A percentile compares a stretch with the other conserved stretches of the same genome.
These are phyloP conservation scores for Saccharomyces kudriavzevii DNA, from an alignment of 805 yeast species.

Conservation along the genomic window DNA sequence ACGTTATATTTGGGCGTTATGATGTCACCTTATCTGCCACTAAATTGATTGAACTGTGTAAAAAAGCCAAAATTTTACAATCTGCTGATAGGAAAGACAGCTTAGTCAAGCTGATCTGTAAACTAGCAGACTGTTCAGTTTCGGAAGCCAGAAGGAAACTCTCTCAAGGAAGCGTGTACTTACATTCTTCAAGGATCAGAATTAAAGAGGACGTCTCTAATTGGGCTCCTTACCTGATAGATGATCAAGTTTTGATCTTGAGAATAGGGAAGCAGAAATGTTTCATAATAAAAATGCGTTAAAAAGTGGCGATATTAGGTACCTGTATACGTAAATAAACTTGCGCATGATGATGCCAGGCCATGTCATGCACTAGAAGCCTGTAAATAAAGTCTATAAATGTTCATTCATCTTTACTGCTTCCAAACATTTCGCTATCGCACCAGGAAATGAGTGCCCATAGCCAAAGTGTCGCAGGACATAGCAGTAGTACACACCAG, in stretches of 20 bases:
- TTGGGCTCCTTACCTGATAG: conserved; percentile 46
- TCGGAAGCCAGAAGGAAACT: conserved; percentile 56
- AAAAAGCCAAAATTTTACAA: conserved; percentile 15
- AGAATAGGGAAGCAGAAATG: conserved; percentile 70
- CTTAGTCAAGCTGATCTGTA: conserved; percentile 46
- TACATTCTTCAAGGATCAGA: conserved; percentile 53
- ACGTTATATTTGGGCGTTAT: conserved; percentile 43
- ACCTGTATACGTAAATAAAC: conserved; percentile 6
- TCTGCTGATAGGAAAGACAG: conserved; percentile 22
- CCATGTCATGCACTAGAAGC: background rate
- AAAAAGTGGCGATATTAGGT: background rate
- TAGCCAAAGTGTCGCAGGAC: conserved; percentile 27
- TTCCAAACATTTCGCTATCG: conserved; percentile 24
- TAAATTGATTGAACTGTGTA: conserved; percentile 12
- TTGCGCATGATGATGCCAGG: background rate
- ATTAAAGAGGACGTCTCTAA: conserved; percentile 43
- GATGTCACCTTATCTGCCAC: conserved; percentile 6
- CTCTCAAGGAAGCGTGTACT: conserved; percentile 62
- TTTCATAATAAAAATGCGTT: conserved; percentile 39
- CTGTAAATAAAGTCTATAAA: background rate
- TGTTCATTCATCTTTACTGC: background rate
- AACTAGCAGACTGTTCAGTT: conserved; percentile 41
- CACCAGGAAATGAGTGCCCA: conserved; percentile 31
- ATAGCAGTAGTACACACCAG: conserved; percentile 23
- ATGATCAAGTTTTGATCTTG: conserved; percentile 50